Evolutionary conservation across 768 basidiomycete species (phyloP), one percentile per base, ranked within the genome.

Genomic region (Mycena haematopus): DNA sequence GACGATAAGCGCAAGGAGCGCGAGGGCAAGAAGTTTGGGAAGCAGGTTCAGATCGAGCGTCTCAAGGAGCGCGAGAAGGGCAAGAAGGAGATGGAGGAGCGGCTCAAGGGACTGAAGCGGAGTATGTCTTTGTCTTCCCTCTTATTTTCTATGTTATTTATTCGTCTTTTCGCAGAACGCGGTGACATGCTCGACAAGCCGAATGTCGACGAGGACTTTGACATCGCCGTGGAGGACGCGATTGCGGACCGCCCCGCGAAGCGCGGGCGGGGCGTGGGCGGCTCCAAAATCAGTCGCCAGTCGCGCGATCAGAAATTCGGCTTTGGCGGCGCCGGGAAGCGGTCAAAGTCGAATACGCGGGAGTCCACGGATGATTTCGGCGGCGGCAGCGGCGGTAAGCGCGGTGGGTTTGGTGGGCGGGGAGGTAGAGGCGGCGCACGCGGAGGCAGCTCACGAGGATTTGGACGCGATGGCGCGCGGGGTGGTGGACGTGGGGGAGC

Each of bases 1-100:
- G 96, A 99, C 72, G 91, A 94, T 57, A 95, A 94, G 71, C 86
- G 91, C 67, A 90, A 89, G 69, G 93, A 98, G 75, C 84, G 97
- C 49, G 92, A 97, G 70, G 90, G 94, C 58, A 98, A 99, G 82
- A 99, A 98, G 81, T 97, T 93, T 71, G 96, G 96, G 25, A 99
- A 99, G 76, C 93, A 98, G 75, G 94, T 99, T 13, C 97, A 99
- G 77, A 77, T 92, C 38, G 96, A 98, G 80, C 95, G 95, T 75
- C 81, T 93, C 67, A 93, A 94, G 74, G 93, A 96, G 79, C 81
- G 96, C 47, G 90, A 95, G 75, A 84, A 80, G 71, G 85, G 87
- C 60, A 96, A 95, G 83, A 97, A 96, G 79, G 92, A 94, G 33
- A 90, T 96, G 84, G 90, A 91, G 60, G 94, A 96, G 69, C 80